Evolutionary conservation across 2,329 filamentous ascomycete species (phyloP).

Genomic region (Neofusicoccum parvum): DNA sequence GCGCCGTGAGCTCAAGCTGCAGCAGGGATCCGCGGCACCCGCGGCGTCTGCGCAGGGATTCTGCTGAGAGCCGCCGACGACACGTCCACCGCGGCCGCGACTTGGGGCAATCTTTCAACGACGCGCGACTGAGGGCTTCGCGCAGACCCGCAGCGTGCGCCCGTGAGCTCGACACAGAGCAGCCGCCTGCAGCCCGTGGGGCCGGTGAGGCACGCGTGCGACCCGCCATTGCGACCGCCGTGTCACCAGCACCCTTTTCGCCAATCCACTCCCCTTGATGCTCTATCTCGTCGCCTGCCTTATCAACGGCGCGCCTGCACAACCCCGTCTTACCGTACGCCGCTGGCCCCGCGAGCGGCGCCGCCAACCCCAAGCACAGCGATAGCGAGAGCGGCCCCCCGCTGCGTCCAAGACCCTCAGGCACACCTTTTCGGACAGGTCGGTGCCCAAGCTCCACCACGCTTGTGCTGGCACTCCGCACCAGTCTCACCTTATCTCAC

Average conservation of each 20-base stretch:
- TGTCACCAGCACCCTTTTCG: background rate
- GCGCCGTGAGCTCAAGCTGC: background rate
- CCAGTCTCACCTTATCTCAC: constrained; percentile 6
- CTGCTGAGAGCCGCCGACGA: constrained; percentile 5
- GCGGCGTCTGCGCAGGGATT: background rate
- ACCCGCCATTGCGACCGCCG: background rate
- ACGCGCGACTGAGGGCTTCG: too few species aligned
- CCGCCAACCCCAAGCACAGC: background rate
- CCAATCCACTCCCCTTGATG: background rate
- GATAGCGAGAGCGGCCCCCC: background rate
- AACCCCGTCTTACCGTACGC: background rate
- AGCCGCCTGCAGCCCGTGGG: background rate
- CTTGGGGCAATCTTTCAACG: background rate
- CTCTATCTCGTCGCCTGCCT: background rate
- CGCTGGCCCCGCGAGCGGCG: background rate
- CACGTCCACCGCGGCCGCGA: background rate
- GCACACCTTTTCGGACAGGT: background rate
- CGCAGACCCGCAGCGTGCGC: too few species aligned
- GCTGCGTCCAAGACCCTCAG: background rate
- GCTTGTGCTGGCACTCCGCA: background rate
- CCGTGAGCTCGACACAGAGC: background rate
- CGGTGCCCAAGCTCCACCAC: background rate
- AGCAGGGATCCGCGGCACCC: background rate
- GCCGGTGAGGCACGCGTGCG: background rate
- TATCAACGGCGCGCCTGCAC: background rate